Evolutionary conservation across 129 eudicot species (phyloP), one percentile per base, ranked within the genome.

Genomic region (Centrapalus pauciflorus): DNA sequence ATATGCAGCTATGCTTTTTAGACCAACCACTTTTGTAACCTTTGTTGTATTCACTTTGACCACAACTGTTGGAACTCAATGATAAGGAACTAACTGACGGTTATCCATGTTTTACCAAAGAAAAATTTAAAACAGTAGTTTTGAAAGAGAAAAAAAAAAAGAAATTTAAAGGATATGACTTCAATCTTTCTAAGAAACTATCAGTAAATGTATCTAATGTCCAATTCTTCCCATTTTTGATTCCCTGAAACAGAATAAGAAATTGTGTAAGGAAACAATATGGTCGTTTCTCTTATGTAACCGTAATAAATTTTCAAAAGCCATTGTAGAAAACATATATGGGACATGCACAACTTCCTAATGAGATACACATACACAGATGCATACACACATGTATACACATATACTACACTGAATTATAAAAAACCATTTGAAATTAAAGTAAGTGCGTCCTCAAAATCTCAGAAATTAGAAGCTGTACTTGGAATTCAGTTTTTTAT

Each of bases 1-100:
- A 79, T 84, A 94, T 52, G 99, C 99, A 74, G 97, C 99, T 55
- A 94, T 86, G 78, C 97, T 94, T 86, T 94, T 94, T 29, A 86
- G 76, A 68, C 90, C 97, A 54, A 84, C 80, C 37, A 87, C 76
- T 70, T 80, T 74, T 62, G 64, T 73, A 66, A 76, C 87, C 67
- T 76, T 37, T 65, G 85, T 89, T 76, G 61, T 64, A 37, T 35
- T 77, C 26, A 72, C 72, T 73, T 79, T 65, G 55, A 66, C 83
- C 69, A 86, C 81, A 68, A 78, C 51, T 56, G 98, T 93, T 79
- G 28, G 32, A 61, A 71, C 68, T 33, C 23, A 43, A 17, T 32
- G 79, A 63, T 85, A 86, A 82, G 97, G 95, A 89, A 61, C 51
- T 61, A 79, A 52, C 33, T 41, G 40, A 34, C 75, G 14, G 19